Conservation (phyloP, 2,329 filamentous ascomycete species). For the Zasmidium citrigriseum region DNA sequence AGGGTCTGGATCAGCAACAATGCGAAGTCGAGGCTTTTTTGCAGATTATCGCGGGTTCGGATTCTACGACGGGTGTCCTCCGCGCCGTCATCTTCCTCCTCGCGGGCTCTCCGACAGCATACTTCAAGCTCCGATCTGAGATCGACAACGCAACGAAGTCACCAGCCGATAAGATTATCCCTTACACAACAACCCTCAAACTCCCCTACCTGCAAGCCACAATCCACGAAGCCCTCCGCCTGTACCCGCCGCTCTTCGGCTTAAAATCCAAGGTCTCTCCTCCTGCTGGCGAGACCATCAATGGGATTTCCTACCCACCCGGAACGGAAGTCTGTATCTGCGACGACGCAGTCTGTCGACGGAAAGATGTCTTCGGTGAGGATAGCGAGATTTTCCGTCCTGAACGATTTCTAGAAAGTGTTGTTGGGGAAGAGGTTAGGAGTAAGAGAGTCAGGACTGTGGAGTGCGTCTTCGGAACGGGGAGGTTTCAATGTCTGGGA, state of each 20-base stretch:
- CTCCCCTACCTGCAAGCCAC: slow-evolving; percentile 35
- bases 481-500: slow-evolving; percentile 50
- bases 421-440: slow-evolving; percentile 38
- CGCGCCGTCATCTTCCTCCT: slow-evolving; percentile 53
- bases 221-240: slow-evolving; percentile 35
- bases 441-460: slow-evolving; percentile 42
- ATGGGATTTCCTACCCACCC: slow-evolving; percentile 42
- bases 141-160: slow-evolving; percentile 39
- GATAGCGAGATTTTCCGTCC: slow-evolving; percentile 37
- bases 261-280: slow-evolving; percentile 29
- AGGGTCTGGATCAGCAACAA: slow-evolving; percentile 41
- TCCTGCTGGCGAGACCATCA: slow-evolving; percentile 30
- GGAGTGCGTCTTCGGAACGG: slow-evolving; percentile 50
- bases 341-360: slow-evolving; percentile 44
- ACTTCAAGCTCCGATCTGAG: slow-evolving; percentile 49
- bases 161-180: slow-evolving; percentile 13
- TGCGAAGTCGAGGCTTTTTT: slow-evolving; percentile 43
- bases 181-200: slow-evolving; percentile 27
- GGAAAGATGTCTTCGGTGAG: slow-evolving; percentile 35
- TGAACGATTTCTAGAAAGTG: slow-evolving; percentile 39
- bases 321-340: slow-evolving; percentile 40
- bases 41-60: slow-evolving; percentile 55
- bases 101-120: slow-evolving; percentile 47
- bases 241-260: slow-evolving; percentile 33
- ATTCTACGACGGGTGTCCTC: slow-evolving; percentile 57